These are phyloP conservation scores for Penicillium sp. DNA, from an alignment of 2,329 filamentous ascomycete genomes.

Conservation along the genomic window DNA sequence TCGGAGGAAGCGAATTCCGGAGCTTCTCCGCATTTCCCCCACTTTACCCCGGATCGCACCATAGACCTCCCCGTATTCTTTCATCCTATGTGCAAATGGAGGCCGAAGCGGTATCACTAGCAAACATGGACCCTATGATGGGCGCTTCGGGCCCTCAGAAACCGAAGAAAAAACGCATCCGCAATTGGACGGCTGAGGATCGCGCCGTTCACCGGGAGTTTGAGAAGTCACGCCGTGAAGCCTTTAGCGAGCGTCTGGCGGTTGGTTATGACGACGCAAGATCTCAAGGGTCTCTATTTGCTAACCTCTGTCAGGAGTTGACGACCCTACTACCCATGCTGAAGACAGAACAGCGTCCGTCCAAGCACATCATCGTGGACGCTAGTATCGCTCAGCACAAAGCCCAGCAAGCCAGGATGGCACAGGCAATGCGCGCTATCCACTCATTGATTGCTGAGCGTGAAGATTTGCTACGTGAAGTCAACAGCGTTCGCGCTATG, in stretches of 20 bases:
- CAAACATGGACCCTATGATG: neutral
- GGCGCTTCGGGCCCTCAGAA: neutral
- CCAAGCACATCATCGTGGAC: slow-evolving; percentile 16
- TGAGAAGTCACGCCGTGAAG: slow-evolving; percentile 43
- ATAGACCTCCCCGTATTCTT: neutral
- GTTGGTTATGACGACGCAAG: slow-evolving; percentile 17
- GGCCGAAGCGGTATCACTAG: neutral
- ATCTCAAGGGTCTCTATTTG: neutral
- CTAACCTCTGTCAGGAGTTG: slow-evolving; percentile 6
- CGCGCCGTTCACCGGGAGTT: slow-evolving; percentile 44
- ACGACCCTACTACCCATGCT: slow-evolving; percentile 11
- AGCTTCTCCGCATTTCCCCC: slow-evolving; percentile 14
- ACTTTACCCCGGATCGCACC: slow-evolving; percentile 11
- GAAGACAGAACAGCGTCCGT: slow-evolving; percentile 10
- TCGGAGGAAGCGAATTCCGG: neutral
- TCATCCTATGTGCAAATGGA: neutral
- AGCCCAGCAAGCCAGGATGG: slow-evolving; percentile 6
- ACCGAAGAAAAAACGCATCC: slow-evolving; percentile 14
- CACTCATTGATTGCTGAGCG: slow-evolving; percentile 10
- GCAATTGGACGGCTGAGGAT: slow-evolving; percentile 37
- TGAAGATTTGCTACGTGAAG: slow-evolving; percentile 9
- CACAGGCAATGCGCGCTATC: slow-evolving; percentile 1
- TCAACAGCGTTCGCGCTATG: slow-evolving; percentile 9
- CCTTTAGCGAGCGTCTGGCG: slow-evolving; percentile 41
- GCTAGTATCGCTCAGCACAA: slow-evolving; percentile 15